Base-by-base conservation (phyloP, 306 rosid genomes). In the Parietaria judaica region DNA sequence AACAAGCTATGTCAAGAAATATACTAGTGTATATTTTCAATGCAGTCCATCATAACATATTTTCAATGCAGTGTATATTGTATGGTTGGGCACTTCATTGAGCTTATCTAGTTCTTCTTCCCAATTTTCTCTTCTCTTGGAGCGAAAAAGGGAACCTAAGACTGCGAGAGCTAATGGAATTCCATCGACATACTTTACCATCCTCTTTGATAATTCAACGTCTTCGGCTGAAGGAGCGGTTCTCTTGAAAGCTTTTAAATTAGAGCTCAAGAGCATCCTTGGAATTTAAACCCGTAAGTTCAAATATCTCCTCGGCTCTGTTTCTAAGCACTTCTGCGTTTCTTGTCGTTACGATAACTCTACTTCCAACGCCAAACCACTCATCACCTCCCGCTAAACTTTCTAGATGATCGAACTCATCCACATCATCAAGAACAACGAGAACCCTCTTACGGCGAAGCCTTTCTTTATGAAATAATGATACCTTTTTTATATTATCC, bases 181-280 rank as follows among this genome's bases (percentile, higher is more conserved):
- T n/a, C 64, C 51, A 4, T 34, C 34, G 9, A 45, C 7, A 37
- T 70, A 47, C 23, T 13, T 6, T 0, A 55, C 74, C 77, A 77
- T 50, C 36, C 47, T 43, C 23, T 44, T 6, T 1, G 45, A 61
- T 3, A 70, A 45, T 23, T 54, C 41, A 3, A 15, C 31, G 48
- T 36, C 31, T 0, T 64, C 61, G 49, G 55, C 56, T 3, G 41
- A 0, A 13, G 11, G 8, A 3, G 74, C 54, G 35, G 2, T n/a
- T n/a, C n/a, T n/a, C n/a, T n/a, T n/a, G n/a, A n/a, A 61, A 45
- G 63, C 68, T 35, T 45, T 54, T 4, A 14, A 58, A 14, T 50
- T 14, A 70, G 4, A 70, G 68, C 0, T 46, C 31, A 36, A 45
- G 58, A 46, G 58, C 57, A 3, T 70, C 63, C 0, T 13, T 52